These are phyloP conservation scores for Ogataea wickerhamii DNA, from an alignment of 805 yeast genomes.

Conservation along the genomic window DNA sequence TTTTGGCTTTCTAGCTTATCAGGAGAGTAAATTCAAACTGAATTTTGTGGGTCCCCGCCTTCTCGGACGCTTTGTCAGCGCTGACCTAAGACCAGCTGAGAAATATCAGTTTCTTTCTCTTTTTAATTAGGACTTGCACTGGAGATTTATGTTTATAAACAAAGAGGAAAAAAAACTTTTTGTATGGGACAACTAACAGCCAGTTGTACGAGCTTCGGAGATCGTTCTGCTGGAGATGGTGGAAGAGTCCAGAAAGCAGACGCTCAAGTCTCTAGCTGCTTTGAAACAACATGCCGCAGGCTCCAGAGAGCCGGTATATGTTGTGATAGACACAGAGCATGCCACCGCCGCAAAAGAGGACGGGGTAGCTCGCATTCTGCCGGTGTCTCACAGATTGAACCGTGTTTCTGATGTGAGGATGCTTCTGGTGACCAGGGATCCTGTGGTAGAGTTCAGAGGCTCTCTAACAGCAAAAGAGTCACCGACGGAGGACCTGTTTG, in stretches of 20 bases:
- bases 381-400: slow-evolving; percentile 50
- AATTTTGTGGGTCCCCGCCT: too few species aligned
- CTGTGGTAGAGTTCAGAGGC: slow-evolving; percentile 53
- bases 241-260: slow-evolving; percentile 4
- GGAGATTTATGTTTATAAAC: too few species aligned
- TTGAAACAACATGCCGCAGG: slow-evolving; percentile 29
- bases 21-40: too few species aligned
- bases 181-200: too few species aligned
- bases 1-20: too few species aligned
- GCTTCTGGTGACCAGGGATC: slow-evolving; percentile 70
- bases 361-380: slow-evolving; percentile 55
- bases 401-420: slow-evolving; percentile 48
- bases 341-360: slow-evolving; percentile 45
- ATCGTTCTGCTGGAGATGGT: too few species aligned
- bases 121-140: too few species aligned
- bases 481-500: slow-evolving; percentile 58
- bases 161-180: too few species aligned
- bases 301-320: slow-evolving; percentile 33
- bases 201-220: too few species aligned
- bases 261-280: slow-evolving; percentile 28
- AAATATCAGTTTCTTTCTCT: too few species aligned
- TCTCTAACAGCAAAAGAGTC: slow-evolving; percentile 46
- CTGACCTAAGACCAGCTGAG: too few species aligned
- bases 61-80: too few species aligned
- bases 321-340: slow-evolving; percentile 47